Evolutionary conservation across 192 early-diverging fungal genomes (phyloP).

Genomic region (Endogone sp.): DNA sequence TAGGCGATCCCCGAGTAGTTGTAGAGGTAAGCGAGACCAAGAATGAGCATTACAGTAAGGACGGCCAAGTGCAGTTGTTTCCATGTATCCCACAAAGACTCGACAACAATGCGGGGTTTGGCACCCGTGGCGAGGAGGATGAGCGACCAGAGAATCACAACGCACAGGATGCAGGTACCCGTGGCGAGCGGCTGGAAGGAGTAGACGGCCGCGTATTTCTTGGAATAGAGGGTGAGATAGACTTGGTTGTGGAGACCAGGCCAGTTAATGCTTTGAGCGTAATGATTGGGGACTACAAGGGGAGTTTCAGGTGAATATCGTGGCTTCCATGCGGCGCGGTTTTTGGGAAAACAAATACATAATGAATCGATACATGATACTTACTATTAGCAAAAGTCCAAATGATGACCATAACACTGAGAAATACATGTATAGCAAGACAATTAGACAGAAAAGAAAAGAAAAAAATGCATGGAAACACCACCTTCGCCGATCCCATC

Average conservation of each 20-base stretch:
- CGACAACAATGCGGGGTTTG: conserved; percentile 12
- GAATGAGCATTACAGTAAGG: conserved; percentile 32
- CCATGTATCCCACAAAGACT: conserved; percentile 11
- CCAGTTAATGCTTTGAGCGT: background rate
- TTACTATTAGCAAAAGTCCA: conserved; percentile 25
- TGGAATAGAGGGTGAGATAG: conserved; percentile 29
- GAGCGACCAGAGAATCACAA: conserved; percentile 11
- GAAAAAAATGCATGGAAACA: conserved; percentile 5
- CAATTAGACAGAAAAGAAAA: background rate
- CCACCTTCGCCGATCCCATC: no score
- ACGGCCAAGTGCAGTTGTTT: conserved; percentile 21
- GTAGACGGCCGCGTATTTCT: conserved; percentile 30
- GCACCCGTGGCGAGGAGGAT: conserved; percentile 19
- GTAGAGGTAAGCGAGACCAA: conserved; percentile 33
- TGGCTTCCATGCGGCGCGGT: no score
- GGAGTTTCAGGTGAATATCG: background rate
- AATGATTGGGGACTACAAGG: background rate
- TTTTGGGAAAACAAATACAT: background rate
- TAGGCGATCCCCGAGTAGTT: conserved; percentile 34
- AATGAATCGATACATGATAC: background rate
- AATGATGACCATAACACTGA: conserved; percentile 3
- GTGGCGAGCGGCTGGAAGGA: conserved; percentile 34
- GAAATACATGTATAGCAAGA: no score
- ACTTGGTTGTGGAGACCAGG: conserved; percentile 10
- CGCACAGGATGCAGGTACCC: conserved; percentile 27